Evolutionary conservation across 2,329 filamentous ascomycete genomes (phyloP).

Genomic region (Endocalyx cinctus): DNA sequence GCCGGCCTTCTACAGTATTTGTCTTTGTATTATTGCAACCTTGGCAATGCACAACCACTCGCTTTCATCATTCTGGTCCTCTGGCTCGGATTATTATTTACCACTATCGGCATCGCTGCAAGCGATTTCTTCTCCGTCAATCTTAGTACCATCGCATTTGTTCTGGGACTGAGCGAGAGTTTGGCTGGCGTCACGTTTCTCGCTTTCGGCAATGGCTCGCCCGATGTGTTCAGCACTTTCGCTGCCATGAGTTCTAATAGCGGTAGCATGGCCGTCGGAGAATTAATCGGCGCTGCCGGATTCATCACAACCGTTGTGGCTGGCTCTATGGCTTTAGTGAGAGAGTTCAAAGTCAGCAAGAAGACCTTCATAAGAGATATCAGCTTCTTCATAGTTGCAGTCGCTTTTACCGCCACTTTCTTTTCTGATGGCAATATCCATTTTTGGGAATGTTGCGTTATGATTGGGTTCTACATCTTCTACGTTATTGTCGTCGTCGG

Average conservation of each 20-base stretch:
- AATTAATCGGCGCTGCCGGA: constrained; percentile 87
- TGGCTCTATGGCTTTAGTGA: constrained; percentile 94
- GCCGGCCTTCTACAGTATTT: constrained; percentile 87
- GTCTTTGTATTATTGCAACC: constrained; percentile 80
- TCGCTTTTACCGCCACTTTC: constrained; percentile 82
- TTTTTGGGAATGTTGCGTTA: constrained; percentile 82
- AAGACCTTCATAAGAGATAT: constrained; percentile 91
- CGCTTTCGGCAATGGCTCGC: constrained; percentile 95
- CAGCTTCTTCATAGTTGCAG: constrained; percentile 83
- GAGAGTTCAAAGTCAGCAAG: constrained; percentile 85
- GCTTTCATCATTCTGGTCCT: constrained; percentile 74
- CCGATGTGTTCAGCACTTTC: constrained; percentile 97
- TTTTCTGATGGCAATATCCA: constrained; percentile 78
- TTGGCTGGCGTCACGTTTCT: constrained; percentile 94
- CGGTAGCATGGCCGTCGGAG: constrained; percentile 92
- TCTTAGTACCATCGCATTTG: constrained; percentile 82
- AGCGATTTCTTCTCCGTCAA: constrained; percentile 99
- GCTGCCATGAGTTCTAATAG: constrained; percentile 96
- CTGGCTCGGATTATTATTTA: constrained; percentile 89
- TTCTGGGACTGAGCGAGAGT: constrained; percentile 92
- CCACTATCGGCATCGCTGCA: constrained; percentile 93
- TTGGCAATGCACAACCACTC: constrained; percentile 63
- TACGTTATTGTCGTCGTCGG: constrained; percentile 84
- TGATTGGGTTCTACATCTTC: constrained; percentile 88
- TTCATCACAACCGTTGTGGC: constrained; percentile 97